Evolutionary conservation across 345 rosid species (phyloP), one percentile per base, ranked within the genome.

Genomic region (Bruguiera sexangula): DNA sequence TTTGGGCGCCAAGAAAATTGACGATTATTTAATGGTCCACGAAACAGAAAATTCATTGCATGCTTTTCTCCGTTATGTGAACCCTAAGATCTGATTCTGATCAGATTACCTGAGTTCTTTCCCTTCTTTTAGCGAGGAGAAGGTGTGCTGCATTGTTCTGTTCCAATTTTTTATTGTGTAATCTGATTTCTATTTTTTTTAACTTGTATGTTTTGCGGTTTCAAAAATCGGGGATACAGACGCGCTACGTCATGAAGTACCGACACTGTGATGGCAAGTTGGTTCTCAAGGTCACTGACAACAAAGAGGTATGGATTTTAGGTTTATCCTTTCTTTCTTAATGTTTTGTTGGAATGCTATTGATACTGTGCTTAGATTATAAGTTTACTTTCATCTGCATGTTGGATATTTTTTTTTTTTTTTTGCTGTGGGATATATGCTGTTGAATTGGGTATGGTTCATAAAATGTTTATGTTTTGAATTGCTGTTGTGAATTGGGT

Each of bases 231-330:
- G 67, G 80, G 74, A 46, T 19, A 57, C 73, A 95, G 97, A 89
- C 99, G 51, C 87, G 99, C 56, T 95, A 95, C 80, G 84, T 83
- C 30, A 87, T 89, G 83, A 95, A 95, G 87, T 95, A 89, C 77
- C 76, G 99, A 64, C 96, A 91, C 72, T 88, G 96, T 29, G 97
- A 95, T 7, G 97, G 97, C 68, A 91, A 88, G 73, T 82, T 95
- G 92, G 92, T 95, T 81, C 95, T 95, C 76, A 95, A 92, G 85
- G 99, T 95, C 80, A 92, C 99, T 63, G 97, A 95, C 75, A 87
- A 95, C 86, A 91, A 84, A 78, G 96, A 95, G 96, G 97, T 87
- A 81, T 39, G 53, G 31, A 20, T 57, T 65, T 8, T 27, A 29
- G 62, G 31, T n/a, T 21, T 27, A 32, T 9, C 0, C 34, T 62